Conservation (phyloP, 352 stramenopile genomes). For the Pythium oligandrum region DNA sequence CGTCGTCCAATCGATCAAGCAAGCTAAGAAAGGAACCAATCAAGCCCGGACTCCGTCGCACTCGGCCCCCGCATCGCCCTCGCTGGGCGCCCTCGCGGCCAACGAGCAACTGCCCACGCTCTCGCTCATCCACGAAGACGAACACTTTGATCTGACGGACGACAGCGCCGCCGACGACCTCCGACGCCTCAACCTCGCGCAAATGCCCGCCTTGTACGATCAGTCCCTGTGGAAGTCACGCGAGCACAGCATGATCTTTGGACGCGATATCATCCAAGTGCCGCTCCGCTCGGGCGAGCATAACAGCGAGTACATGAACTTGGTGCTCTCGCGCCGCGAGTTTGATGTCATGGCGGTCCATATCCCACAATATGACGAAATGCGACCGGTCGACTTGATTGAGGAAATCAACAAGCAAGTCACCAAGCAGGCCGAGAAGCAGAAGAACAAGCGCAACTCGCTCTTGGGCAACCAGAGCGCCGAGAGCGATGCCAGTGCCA, state of each 20-base stretch:
- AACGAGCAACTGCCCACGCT: too few species aligned
- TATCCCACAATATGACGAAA: conserved; percentile 60
- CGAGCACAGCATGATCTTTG: conserved; percentile 46
- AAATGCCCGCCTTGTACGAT: conserved; percentile 1
- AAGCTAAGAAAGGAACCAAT: too few species aligned
- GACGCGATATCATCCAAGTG: conserved; percentile 73
- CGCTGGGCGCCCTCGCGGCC: too few species aligned
- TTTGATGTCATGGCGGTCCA: conserved; percentile 76
- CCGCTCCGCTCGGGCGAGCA: conserved; percentile 39
- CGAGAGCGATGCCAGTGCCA: conserved; percentile 24
- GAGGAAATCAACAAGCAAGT: conserved; percentile 53
- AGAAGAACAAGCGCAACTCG: conserved; percentile 23
- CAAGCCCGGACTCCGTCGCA: too few species aligned
- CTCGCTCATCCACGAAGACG: too few species aligned
- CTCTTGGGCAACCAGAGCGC: conserved; percentile 9
- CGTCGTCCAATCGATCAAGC: background rate
- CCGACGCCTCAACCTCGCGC: background rate
- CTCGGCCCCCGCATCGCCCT: too few species aligned
- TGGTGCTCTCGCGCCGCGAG: conserved; percentile 73
- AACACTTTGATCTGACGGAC: too few species aligned
- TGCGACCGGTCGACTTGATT: conserved; percentile 46
- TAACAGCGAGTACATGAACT: conserved; percentile 52
- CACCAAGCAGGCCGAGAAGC: conserved; percentile 38
- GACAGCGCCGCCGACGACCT: background rate
- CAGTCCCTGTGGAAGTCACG: conserved; percentile 15